Evolutionary conservation across 2,329 filamentous ascomycete species (phyloP), one percentile per base, ranked within the genome.

Genomic region (Bimuria novae-zelandiae): DNA sequence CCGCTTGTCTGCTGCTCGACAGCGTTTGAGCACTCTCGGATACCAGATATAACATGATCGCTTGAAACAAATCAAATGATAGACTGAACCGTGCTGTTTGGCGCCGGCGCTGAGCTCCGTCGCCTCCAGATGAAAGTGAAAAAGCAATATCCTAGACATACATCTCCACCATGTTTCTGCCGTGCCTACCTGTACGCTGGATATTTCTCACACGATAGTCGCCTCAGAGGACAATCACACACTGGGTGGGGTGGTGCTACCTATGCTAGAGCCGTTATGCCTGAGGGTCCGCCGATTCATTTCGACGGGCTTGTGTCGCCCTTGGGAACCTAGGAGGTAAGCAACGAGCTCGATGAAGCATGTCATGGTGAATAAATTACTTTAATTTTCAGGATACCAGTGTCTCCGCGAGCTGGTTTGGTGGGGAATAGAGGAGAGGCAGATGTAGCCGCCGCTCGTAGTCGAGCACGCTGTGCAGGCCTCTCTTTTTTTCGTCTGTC

Each of bases 271-370:
- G 43, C 52, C 36, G 52, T 23, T 43, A 47, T 54, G 47, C 47
- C 48, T 53, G 46, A 60, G 48, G 47, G 40, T 58, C 55, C 51
- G 49, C 49, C 51, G 50, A 56, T 37, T 61, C 57, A 54, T n/a
- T 46, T 14, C 50, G 23, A 49, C 42, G 64, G 65, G 36, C 54
- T 36, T 57, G 67, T 68, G 67, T 60, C 59, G 43, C 64, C 47
- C 22, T 27, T 32, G 59, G 56, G 60, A 57, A 69, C 59, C 53
- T 57, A 59, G 60, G 37, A 61, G 41, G 36, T 23, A 44, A 40
- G 43, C 56, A 27, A 39, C 43, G 19, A 42, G 47, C 47, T 27
- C 17, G 21, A 7, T 19, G 36, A 42, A 44, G 37, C 17, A 42
- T 52, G 14, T 44, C 43, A 51, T 45, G 22, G 21, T 44, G 25